Base-by-base conservation (phyloP, 768 basidiomycete species). In the Austroboletus eburneus region DNA sequence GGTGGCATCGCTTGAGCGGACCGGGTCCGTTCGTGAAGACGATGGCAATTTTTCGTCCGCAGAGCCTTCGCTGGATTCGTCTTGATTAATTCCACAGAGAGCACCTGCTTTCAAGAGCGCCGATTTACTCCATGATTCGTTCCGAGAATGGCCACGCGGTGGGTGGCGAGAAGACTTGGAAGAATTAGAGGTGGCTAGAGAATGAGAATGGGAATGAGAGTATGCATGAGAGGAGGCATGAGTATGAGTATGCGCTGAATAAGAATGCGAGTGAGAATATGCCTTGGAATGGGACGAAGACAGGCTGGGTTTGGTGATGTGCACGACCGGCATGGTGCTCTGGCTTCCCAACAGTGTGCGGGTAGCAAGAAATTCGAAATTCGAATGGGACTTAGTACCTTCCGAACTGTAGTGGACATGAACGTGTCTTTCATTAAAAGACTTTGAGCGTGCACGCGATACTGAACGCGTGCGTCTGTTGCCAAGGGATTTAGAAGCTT, bases 281-380 rank as follows among this genome's bases (percentile, higher is more conserved):
- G 65, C 49, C 39, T 64, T 67, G n/a, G 63, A 57, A 52, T 61
- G 54, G 16, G 55, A 46, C 14, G 57, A 49, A 9, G 53, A 45
- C 3, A 16, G 30, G 40, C 50, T 50, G 5, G 62, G 52, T 43
- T 46, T 46, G 32, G 58, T 49, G 46, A 58, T 44, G 22, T 61
- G 59, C 36, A 66, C 52, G 57, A 17, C 66, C 0, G 83, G 80
- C 24, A 79, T 71, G 17, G 75, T 56, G 35, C 73, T 66, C 66
- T 89, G 87, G 52, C 73, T 78, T 4, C 87, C 87, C 1, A 87
- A 69, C 30, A 82, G 70, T 0, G 85, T 81, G 17, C 80, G 76
- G 3, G 83, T 79, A 9, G 85, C 77, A 39, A 90, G 73, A 53
- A 78, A 79, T 46, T 82, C 81, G 39, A 88, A 55, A 14, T 54